These are phyloP conservation scores for Chlorella sp. DNA, from an alignment of 139 green algal genomes.

Conservation along the genomic window DNA sequence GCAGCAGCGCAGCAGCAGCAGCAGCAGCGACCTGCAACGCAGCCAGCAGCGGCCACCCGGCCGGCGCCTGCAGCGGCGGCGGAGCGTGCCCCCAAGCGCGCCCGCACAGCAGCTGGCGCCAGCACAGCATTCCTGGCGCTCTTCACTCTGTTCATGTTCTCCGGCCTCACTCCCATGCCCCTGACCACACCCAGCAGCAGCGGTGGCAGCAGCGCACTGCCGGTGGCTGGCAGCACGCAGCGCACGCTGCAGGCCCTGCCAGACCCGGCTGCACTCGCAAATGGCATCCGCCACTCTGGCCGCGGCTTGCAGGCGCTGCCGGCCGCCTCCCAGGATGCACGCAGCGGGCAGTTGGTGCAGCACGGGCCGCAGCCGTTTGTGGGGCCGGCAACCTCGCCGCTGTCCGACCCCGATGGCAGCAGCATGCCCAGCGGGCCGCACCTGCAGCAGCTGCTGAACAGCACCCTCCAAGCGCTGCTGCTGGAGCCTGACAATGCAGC, in stretches of 20 bases:
- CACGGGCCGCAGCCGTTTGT: not conserved
- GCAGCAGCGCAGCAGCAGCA: not conserved
- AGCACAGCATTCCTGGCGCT: slow-evolving; percentile 59
- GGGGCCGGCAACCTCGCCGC: not conserved
- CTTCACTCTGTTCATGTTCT: slow-evolving; percentile 64
- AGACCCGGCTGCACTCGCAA: not conserved
- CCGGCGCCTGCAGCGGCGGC: not conserved
- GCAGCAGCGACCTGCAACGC: too few relatives aligned
- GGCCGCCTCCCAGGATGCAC: not conserved
- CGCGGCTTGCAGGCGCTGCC: slow-evolving; percentile 18
- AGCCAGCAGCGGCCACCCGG: not conserved
- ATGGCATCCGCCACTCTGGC: not conserved
- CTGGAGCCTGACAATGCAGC: slow-evolving; percentile 5
- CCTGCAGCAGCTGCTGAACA: slow-evolving; percentile 24
- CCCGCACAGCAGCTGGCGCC: slow-evolving; percentile 26
- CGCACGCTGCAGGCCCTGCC: slow-evolving; percentile 22
- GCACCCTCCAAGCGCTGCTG: slow-evolving; percentile 37
- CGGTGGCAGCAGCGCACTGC: not conserved
- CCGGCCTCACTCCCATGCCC: slow-evolving; percentile 11
- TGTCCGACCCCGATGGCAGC: not conserved
- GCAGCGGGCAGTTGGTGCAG: not conserved
- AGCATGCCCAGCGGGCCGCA: not conserved
- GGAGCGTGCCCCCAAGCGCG: slow-evolving; percentile 28
- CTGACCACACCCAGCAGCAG: not conserved
- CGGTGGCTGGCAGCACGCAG: not conserved